Evolutionary conservation across 2,329 filamentous ascomycete genomes (phyloP).

Genomic region (Pseudomassariella vexata): DNA sequence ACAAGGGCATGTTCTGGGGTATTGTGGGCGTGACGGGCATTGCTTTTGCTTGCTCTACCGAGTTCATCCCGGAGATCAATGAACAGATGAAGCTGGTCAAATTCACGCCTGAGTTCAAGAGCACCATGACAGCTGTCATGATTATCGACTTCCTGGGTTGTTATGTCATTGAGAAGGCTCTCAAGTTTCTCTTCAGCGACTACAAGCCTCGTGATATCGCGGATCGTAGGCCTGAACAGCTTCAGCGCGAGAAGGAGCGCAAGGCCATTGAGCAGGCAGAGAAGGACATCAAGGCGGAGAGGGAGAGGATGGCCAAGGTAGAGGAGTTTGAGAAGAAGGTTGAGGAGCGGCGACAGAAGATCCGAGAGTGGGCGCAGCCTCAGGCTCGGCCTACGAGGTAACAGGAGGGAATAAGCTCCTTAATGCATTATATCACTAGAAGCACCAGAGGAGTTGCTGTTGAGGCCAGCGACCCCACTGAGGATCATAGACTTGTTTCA

Average conservation of each 20-base stretch:
- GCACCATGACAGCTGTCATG: constrained; percentile 80
- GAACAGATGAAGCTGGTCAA: constrained; percentile 87
- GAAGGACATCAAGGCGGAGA: constrained; percentile 46
- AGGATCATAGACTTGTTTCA: no score
- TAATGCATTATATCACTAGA: no score
- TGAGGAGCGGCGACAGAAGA: constrained; percentile 41
- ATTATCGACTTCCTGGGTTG: constrained; percentile 80
- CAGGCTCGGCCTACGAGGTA: no score
- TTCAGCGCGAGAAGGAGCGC: constrained; percentile 67
- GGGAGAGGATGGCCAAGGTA: constrained; percentile 47
- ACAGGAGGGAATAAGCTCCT: no score
- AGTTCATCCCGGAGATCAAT: constrained; percentile 94
- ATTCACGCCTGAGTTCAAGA: constrained; percentile 84
- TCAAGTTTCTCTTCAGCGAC: constrained; percentile 86
- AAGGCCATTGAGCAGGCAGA: constrained; percentile 51
- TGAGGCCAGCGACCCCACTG: no score
- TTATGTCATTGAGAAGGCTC: constrained; percentile 77
- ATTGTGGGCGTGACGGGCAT: constrained; percentile 85
- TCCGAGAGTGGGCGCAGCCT: constrained; percentile 45
- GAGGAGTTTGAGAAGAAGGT: constrained; percentile 55
- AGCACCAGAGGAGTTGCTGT: no score
- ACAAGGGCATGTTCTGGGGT: constrained; percentile 97
- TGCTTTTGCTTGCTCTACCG: constrained; percentile 89
- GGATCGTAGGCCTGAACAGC: constrained; percentile 76
- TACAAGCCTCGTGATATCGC: constrained; percentile 93